These are phyloP conservation scores for Russula olivacea DNA, from an alignment of 768 basidiomycete species.

Conservation along the genomic window DNA sequence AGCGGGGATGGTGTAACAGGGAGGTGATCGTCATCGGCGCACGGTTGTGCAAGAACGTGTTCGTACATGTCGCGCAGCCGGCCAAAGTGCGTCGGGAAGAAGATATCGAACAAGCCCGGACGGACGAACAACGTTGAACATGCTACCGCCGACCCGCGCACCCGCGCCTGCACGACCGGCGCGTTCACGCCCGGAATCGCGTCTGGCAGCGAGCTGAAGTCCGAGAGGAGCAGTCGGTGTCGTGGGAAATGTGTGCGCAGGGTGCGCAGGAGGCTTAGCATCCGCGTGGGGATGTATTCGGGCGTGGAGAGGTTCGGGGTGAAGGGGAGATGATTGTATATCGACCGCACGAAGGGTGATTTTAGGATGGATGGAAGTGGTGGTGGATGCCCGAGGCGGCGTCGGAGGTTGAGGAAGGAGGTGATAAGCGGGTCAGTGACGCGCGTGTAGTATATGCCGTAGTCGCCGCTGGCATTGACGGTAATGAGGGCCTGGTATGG, in stretches of 20 bases:
- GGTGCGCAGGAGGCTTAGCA: slow-evolving; percentile 76
- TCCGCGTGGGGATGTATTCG: slow-evolving; percentile 90
- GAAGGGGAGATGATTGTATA: slow-evolving; percentile 75
- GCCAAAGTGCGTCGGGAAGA: slow-evolving; percentile 93
- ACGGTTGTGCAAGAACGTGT: slow-evolving; percentile 61
- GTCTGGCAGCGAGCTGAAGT: slow-evolving; percentile 86
- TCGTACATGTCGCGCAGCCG: slow-evolving; percentile 88
- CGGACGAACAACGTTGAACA: slow-evolving; percentile 87
- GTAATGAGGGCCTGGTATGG: slow-evolving; percentile 83
- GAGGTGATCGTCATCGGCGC: slow-evolving; percentile 28
- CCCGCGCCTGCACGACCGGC: slow-evolving; percentile 94
- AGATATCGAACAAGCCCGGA: slow-evolving; percentile 96
- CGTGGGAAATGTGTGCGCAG: slow-evolving; percentile 81
- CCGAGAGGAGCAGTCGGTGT: slow-evolving; percentile 90
- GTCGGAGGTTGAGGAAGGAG: slow-evolving; percentile 69
- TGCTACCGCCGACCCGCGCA: slow-evolving; percentile 78
- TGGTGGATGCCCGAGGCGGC: slow-evolving; percentile 49
- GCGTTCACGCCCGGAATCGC: slow-evolving; percentile 69
- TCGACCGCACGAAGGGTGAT: slow-evolving; percentile 51
- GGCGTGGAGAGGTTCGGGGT: slow-evolving; percentile 81
- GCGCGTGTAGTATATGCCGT: slow-evolving; percentile 73
- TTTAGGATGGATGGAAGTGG: slow-evolving; percentile 53
- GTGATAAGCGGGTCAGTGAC: slow-evolving; percentile 80
- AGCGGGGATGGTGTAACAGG: slow-evolving; percentile 43
- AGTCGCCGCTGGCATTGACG: slow-evolving; percentile 76